Evolutionary conservation across 1,284 basidiomycete species (phyloP), one percentile per base, ranked within the genome.

Genomic region (Xanthoconium separans): DNA sequence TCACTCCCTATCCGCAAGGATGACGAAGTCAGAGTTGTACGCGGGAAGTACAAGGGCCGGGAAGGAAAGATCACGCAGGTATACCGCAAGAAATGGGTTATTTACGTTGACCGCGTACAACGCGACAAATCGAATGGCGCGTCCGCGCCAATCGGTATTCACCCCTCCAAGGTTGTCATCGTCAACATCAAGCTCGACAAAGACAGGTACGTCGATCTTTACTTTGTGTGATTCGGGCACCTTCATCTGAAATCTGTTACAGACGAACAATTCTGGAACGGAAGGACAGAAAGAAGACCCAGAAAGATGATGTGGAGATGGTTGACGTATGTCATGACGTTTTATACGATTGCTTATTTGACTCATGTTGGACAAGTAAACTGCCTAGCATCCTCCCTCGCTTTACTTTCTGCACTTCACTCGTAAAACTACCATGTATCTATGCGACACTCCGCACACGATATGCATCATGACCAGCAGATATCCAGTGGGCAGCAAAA

Each of bases 11-110:
- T 99, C 70, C 92, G 95, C 74, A 98, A 98, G 78, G 96, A 98
- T 69, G 97, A 98, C 75, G 96, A 98, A 79, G 97, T 99, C 60
- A 82, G 92, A 71, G 95, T 99, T 68, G 93, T 98, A 63, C 82
- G 93, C 65, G 94, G 94, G 58, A 94, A 95, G 76, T 94, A 95
- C 87, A 96, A 95, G 83, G 95, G 96, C 61, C 87, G 95, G 75
- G 97, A 99, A 83, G 97, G 97, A 72, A 96, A 97, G 80, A 86
- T 95, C 63, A 92, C 90, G 59, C 93, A 95, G 77, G 95, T 98
- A 60, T 98, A 98, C 87, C 91, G 96, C 74, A 98, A 98, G 90
- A 98, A 98, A 78, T 98, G 93, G 92, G 93, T 98, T 56, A 91
- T 99, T 76, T 91, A 98, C 80, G 91, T 99, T 71, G 97, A 99